phyloP scores from a whole-genome alignment of 75 land plant species.

The Larix kaempferi region DNA sequence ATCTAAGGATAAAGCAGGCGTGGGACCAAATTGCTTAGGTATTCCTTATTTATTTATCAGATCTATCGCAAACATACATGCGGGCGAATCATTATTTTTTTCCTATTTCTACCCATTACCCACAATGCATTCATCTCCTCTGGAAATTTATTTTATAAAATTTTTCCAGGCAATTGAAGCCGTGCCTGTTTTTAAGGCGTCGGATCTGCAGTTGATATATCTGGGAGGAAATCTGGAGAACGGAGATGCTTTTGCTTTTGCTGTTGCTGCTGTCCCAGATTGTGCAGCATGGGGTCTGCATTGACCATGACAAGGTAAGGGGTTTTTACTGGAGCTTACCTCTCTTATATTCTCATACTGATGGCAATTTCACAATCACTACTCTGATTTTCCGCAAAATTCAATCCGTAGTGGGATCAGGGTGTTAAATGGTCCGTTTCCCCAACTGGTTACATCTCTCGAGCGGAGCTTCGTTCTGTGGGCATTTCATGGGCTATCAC shows the following conservation, averaged over 20 bases:
- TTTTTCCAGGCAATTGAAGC: no score
- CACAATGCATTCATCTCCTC: neutral
- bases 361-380: no score
- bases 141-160: neutral
- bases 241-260: neutral
- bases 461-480: no score
- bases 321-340: neutral
- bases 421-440: neutral
- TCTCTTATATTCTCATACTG: neutral
- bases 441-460: no score
- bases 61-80: no score
- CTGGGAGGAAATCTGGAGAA: neutral
- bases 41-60: no score
- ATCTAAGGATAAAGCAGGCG: no score
- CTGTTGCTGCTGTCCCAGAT: neutral
- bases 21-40: no score
- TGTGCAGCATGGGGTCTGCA: neutral
- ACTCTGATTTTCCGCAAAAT: neutral
- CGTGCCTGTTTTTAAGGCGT: neutral
- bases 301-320: slow-evolving; percentile 1
- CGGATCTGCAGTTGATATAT: neutral
- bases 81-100: no score
- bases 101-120: neutral
- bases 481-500: neutral
- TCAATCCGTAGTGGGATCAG: neutral